phyloP scores from a whole-genome alignment of 2,329 filamentous ascomycete genomes.

The Trichoderma oligosporum region DNA sequence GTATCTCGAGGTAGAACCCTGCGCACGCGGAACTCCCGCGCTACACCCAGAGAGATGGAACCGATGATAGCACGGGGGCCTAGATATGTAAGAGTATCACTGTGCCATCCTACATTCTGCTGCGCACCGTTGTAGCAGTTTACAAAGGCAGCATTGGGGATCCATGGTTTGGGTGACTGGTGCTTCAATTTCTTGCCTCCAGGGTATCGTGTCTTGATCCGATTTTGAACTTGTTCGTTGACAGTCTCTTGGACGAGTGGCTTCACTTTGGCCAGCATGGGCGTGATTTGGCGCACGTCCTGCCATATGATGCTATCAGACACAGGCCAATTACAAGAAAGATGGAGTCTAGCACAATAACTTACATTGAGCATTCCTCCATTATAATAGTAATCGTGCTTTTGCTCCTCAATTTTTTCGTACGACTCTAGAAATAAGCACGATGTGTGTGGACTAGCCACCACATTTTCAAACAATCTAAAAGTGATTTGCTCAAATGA shows the following conservation, averaged over 20 bases:
- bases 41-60: constrained; percentile 83
- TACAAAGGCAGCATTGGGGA: constrained; percentile 85
- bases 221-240: constrained; percentile 68
- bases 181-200: constrained; percentile 68
- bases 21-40: constrained; percentile 88
- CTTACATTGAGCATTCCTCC: constrained; percentile 64
- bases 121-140: constrained; percentile 85
- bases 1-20: constrained; percentile 62
- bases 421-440: constrained; percentile 77
- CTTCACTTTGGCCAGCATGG: constrained; percentile 68
- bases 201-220: constrained; percentile 67
- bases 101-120: constrained; percentile 86
- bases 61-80: constrained; percentile 87
- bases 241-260: constrained; percentile 68
- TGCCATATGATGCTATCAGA: constrained; percentile 29
- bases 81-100: constrained; percentile 88
- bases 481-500: constrained; percentile 71
- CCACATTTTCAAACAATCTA: constrained; percentile 83
- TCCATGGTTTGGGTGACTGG: constrained; percentile 71
- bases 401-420: constrained; percentile 66
- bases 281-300: constrained; percentile 74
- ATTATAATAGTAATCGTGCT: constrained; percentile 81
- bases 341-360: background rate
- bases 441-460: constrained; percentile 78
- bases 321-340: background rate